These are phyloP conservation scores for Candida mattraensis DNA, from an alignment of 805 yeast genomes.

Conservation along the genomic window DNA sequence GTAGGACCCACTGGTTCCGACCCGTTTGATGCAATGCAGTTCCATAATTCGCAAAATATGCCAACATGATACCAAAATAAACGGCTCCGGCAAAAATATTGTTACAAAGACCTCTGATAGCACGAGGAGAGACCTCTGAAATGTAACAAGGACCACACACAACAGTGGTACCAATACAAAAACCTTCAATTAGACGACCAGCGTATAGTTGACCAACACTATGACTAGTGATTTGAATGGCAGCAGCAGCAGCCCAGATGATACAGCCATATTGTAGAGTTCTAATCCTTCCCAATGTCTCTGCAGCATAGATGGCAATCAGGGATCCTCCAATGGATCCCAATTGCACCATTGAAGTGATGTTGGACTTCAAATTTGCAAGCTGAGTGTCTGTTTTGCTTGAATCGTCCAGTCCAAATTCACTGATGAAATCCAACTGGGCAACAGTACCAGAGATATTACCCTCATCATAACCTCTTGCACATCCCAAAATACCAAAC, in stretches of 20 bases:
- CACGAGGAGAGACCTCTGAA: constrained; percentile 53
- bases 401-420: constrained; percentile 46
- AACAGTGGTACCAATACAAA: constrained; percentile 55
- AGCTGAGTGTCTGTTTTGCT: constrained; percentile 33
- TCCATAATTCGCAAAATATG: constrained; percentile 52
- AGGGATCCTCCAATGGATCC: constrained; percentile 52
- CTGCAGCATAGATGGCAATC: constrained; percentile 47
- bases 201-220: constrained; percentile 52
- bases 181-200: constrained; percentile 55
- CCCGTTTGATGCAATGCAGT: constrained; percentile 42
- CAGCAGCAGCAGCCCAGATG: constrained; percentile 45
- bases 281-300: constrained; percentile 51
- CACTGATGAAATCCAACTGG: constrained; percentile 40
- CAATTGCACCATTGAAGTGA: constrained; percentile 57
- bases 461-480: constrained; percentile 62
- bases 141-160: constrained; percentile 56
- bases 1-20: constrained; percentile 51
- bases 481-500: constrained; percentile 56
- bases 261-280: constrained; percentile 44
- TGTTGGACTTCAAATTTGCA: constrained; percentile 52
- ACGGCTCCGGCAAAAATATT: constrained; percentile 59
- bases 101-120: constrained; percentile 51
- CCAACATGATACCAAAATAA: constrained; percentile 51
- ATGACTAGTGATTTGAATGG: constrained; percentile 48
- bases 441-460: constrained; percentile 45